Evolutionary conservation across 306 rosid species (phyloP), one percentile per base, ranked within the genome.

Genomic region (Castanea mollissima): DNA sequence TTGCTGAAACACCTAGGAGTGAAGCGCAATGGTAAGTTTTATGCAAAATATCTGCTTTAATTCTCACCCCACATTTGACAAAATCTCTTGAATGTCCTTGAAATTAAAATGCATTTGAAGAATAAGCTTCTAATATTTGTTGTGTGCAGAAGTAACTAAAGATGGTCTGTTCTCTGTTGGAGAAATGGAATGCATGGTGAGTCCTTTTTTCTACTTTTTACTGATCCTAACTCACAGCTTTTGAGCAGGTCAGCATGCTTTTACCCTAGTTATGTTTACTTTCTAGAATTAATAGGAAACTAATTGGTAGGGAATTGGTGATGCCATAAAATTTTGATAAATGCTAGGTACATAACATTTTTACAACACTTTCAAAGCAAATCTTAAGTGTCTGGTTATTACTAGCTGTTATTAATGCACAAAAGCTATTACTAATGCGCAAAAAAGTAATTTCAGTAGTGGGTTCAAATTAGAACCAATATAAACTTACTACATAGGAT

Each of bases 151-250:
- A 89, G 97, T 95, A 82, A 95, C 99, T 49, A 82, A 89, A 87
- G 99, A 95, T 85, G 99, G 99, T 80, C 86, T 95, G 82, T 95
- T 95, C 80, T 95, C 99, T 59, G 98, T 95, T 76, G 99, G 99
- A 79, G 99, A 95, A 88, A 95, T 92, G 99, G 99, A 93, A 89
- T 95, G 99, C 90, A 95, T 95, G 99, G 99, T 95, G 78, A 87
- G 94, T 80, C 25, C 77, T 80, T 83, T 83, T 74, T 75, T 79
- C 41, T 16, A 82, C 34, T 72, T 35, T 31, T 83, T 55, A 55
- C 20, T 72, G 75, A 54, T 35, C 46, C 27, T 14, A 71, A 51
- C 65, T 52, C 74, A 58, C 19, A 18, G 76, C 29, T 19, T 74
- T 60, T 84, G 63, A 62, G 51, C 65, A 44, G 69, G 27, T 7